These are phyloP conservation scores for Naganishia sp. DNA, from an alignment of 1,284 basidiomycete genomes.

Conservation along the genomic window DNA sequence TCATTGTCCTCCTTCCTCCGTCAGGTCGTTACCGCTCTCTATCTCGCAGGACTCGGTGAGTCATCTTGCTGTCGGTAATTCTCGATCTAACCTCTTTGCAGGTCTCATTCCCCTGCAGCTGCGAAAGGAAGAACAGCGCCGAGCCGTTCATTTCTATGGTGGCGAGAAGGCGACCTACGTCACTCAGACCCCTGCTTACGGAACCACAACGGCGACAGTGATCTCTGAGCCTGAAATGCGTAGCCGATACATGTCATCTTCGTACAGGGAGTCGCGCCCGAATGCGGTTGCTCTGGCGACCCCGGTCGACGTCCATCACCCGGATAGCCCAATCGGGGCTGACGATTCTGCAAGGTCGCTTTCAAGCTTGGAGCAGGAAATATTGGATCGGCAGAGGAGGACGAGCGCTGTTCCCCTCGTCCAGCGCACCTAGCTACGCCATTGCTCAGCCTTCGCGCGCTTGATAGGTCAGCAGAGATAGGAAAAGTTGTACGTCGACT, in stretches of 20 bases:
- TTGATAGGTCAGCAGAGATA: too few species aligned
- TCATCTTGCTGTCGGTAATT: not conserved
- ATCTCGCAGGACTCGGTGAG: conserved; percentile 19
- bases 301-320: not conserved
- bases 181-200: not conserved
- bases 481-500: too few species aligned
- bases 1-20: not conserved
- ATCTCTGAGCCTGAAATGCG: not conserved
- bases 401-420: conserved; percentile 11
- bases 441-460: too few species aligned
- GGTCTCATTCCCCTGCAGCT: conserved; percentile 16
- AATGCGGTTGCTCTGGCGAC: not conserved
- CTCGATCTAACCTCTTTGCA: not conserved
- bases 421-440: not conserved
- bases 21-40: conserved; percentile 12
- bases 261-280: not conserved
- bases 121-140: conserved; percentile 11
- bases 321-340: too few species aligned
- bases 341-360: not conserved
- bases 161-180: not conserved
- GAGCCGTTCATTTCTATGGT: not conserved
- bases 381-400: conserved; percentile 6
- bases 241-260: not conserved
- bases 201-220: not conserved
- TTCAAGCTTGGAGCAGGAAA: conserved; percentile 11